phyloP scores from a whole-genome alignment of 768 basidiomycete species.

The Leccinum variicolor region DNA sequence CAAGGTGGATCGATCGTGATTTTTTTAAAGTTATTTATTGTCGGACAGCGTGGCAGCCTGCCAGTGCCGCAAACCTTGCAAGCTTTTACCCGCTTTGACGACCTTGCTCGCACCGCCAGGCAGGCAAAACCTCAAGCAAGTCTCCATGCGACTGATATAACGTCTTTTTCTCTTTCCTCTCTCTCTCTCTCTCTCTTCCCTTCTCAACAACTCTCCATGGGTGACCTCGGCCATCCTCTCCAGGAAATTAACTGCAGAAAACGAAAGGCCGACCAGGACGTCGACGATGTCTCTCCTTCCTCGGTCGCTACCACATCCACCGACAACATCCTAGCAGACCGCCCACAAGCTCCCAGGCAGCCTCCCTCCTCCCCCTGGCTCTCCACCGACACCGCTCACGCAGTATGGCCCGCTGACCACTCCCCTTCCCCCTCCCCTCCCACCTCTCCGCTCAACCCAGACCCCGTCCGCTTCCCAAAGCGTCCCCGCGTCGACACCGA shows the following conservation, averaged over 20 bases:
- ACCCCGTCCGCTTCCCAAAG: slow-evolving; percentile 22
- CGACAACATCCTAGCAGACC: slow-evolving; percentile 36
- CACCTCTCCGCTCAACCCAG: slow-evolving; percentile 41
- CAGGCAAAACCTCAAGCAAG: not conserved
- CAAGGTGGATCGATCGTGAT: slow-evolving; percentile 13
- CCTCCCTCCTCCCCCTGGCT: slow-evolving; percentile 34
- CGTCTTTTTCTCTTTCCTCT: not conserved
- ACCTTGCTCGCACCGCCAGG: slow-evolving; percentile 24
- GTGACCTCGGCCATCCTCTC: slow-evolving; percentile 56
- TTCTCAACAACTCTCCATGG: slow-evolving; percentile 42
- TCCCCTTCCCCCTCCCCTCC: slow-evolving; percentile 31
- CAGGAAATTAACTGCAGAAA: slow-evolving; percentile 55
- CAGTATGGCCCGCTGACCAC: slow-evolving; percentile 40
- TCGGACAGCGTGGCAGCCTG: slow-evolving; percentile 34
- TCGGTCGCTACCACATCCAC: slow-evolving; percentile 22
- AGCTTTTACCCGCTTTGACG: slow-evolving; percentile 21
- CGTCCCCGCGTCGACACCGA: slow-evolving; percentile 31
- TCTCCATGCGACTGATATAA: not conserved
- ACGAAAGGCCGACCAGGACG: slow-evolving; percentile 60
- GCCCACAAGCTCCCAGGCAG: slow-evolving; percentile 40
- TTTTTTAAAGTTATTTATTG: slow-evolving; percentile 8
- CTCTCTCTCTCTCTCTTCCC: slow-evolving; percentile 12
- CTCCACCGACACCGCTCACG: slow-evolving; percentile 25
- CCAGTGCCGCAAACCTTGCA: slow-evolving; percentile 14
- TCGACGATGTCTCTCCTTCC: slow-evolving; percentile 34